Percentiles rank a stretch among this genome's conserved stretches.
These are phyloP conservation scores for Teratosphaeria epicoccoides DNA, from an alignment of 2,329 filamentous ascomycete species.

Conservation along the genomic window DNA sequence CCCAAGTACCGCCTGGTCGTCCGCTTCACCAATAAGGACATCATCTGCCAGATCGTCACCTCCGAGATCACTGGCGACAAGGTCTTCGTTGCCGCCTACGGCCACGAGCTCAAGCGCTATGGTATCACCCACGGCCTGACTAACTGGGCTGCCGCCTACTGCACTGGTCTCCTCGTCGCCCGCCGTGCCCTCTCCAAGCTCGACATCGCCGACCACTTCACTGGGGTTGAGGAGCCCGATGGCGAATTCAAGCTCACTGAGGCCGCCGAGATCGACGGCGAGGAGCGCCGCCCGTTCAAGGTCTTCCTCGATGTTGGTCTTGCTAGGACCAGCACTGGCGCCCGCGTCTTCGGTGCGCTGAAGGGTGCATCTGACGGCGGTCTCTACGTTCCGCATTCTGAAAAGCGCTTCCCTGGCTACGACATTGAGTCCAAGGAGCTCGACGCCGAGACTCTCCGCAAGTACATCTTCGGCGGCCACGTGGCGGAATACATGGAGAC, in stretches of 20 bases:
- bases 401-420: constrained; percentile 99
- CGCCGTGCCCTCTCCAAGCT: constrained; percentile 97
- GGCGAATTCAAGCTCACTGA: constrained; percentile 95
- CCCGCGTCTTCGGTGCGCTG: constrained; percentile 98
- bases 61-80: constrained; percentile 98
- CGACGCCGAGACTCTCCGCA: constrained; percentile 90
- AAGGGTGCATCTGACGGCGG: constrained; percentile 99
- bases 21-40: constrained; percentile 75
- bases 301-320: constrained; percentile 97
- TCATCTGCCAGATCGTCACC: constrained; percentile 93
- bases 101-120: constrained; percentile 96
- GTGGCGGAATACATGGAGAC: constrained; percentile 99
- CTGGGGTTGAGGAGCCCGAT: constrained; percentile 91
- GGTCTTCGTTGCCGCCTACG: constrained; percentile 84
- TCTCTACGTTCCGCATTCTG: constrained; percentile 92
- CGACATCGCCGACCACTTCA: constrained; percentile 82
- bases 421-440: constrained; percentile 97
- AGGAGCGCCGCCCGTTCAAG: constrained; percentile 95
- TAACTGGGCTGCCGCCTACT: constrained; percentile 98
- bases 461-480: constrained; percentile 98
- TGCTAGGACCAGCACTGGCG: constrained; percentile 91
- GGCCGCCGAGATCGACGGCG: constrained; percentile 79
- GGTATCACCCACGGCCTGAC: constrained; percentile 97
- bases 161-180: constrained; percentile 91
- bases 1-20: constrained; percentile 99